phyloP scores from a whole-genome alignment of 2,329 filamentous ascomycete species.

The Cadophora sp. region DNA sequence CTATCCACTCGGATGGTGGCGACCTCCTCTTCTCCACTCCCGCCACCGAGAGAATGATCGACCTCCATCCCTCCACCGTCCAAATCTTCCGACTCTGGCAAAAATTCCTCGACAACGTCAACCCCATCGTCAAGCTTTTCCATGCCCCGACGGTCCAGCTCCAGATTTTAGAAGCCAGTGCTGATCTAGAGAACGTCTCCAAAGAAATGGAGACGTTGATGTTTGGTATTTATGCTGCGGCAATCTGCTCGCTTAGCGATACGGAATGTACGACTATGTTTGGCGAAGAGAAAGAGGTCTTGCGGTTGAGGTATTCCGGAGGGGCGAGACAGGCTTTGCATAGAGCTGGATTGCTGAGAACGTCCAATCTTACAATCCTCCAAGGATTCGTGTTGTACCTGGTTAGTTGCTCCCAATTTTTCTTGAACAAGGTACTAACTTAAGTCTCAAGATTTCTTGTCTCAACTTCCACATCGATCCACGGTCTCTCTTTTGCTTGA shows the following conservation, averaged over 20 bases:
- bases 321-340: conserved; percentile 70
- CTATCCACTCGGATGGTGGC: conserved; percentile 21
- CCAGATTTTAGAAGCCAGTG: conserved; percentile 67
- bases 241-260: conserved; percentile 63
- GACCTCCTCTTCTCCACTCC: conserved; percentile 56
- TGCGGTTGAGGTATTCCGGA: conserved; percentile 60
- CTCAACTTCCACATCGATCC: conserved; percentile 48
- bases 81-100: conserved; percentile 73
- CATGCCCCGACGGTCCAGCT: conserved; percentile 70
- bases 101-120: conserved; percentile 72
- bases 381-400: conserved; percentile 73
- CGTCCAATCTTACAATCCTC: conserved; percentile 67
- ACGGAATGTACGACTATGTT: conserved; percentile 59
- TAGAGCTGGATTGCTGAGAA: conserved; percentile 69
- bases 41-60: conserved; percentile 49
- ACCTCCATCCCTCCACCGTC: conserved; percentile 61
- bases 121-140: conserved; percentile 71
- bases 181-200: conserved; percentile 51
- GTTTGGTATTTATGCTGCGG: conserved; percentile 69
- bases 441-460: conserved; percentile 34
- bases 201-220: conserved; percentile 69
- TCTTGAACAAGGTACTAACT: no score
- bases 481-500: conserved; percentile 55
- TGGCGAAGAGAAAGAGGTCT: conserved; percentile 56
- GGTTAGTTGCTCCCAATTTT: no score